phyloP scores from a whole-genome alignment of 2,329 filamentous ascomycete genomes.

The Xylaria sp. region DNA sequence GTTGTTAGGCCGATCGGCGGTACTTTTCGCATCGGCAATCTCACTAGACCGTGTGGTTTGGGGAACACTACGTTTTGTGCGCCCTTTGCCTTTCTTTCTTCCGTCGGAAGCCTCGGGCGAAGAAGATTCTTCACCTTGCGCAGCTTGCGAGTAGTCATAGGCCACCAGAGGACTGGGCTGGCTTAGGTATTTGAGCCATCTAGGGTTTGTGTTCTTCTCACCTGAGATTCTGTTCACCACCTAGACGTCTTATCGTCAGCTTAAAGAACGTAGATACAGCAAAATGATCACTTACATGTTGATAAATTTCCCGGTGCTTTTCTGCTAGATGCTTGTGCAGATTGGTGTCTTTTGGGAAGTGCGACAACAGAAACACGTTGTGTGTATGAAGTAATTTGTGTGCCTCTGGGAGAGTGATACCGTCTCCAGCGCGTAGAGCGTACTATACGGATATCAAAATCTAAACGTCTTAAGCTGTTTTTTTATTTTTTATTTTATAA shows the following conservation, averaged over 20 bases:
- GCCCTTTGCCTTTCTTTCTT: conserved; percentile 28
- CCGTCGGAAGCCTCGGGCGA: conserved; percentile 30
- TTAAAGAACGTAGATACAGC: not conserved
- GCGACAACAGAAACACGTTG: conserved; percentile 57
- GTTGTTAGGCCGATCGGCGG: conserved; percentile 15
- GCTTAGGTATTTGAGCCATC: not conserved
- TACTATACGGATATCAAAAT: conserved; percentile 46
- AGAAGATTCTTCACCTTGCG: conserved; percentile 31
- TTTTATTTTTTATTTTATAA: no score
- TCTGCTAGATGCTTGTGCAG: conserved; percentile 57
- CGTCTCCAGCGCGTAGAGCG: conserved; percentile 58
- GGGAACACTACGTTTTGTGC: conserved; percentile 23
- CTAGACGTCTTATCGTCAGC: conserved; percentile 22
- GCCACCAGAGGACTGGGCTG: conserved; percentile 23
- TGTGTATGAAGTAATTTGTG: conserved; percentile 54
- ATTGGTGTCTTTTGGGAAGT: conserved; percentile 55
- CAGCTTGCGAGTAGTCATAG: conserved; percentile 29
- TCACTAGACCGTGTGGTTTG: conserved; percentile 27
- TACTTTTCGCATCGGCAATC: conserved; percentile 8
- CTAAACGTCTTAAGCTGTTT: not conserved
- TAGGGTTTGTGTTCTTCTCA: conserved; percentile 24
- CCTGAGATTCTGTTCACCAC: conserved; percentile 28
- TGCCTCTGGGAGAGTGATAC: conserved; percentile 57
- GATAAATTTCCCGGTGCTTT: no score
- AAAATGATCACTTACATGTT: conserved; percentile 46